These are phyloP conservation scores for Pisolithus albus DNA, from an alignment of 768 basidiomycete species.

Conservation along the genomic window DNA sequence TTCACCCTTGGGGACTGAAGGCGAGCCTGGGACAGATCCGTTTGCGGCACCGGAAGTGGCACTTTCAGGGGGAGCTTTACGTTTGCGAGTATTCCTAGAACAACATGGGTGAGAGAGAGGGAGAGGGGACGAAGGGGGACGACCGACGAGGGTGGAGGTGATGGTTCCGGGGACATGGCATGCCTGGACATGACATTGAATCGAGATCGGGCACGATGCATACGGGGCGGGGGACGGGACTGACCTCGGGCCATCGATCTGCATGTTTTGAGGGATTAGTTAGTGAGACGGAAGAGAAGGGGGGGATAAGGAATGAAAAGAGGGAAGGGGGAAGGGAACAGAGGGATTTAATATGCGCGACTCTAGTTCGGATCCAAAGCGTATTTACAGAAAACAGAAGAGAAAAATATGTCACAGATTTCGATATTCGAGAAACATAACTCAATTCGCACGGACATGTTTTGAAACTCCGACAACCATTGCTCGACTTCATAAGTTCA, in stretches of 20 bases:
- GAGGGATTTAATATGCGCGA: slow-evolving; percentile 29
- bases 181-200: slow-evolving; percentile 6
- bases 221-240: background rate
- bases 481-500: slow-evolving; percentile 14
- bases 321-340: slow-evolving; percentile 12
- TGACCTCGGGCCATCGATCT: slow-evolving; percentile 14
- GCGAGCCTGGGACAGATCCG: slow-evolving; percentile 5
- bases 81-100: slow-evolving; percentile 33
- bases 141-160: slow-evolving; percentile 16
- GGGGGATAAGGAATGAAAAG: slow-evolving; percentile 2
- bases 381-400: slow-evolving; percentile 34
- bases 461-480: slow-evolving; percentile 28
- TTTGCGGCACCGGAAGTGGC: slow-evolving; percentile 11
- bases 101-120: slow-evolving; percentile 3
- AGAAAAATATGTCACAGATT: slow-evolving; percentile 36
- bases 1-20: slow-evolving; percentile 36
- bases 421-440: slow-evolving; percentile 29
- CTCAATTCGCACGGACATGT: slow-evolving; percentile 27
- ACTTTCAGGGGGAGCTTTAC: slow-evolving; percentile 30
- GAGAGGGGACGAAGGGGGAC: slow-evolving; percentile 11
- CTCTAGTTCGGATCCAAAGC: slow-evolving; percentile 31
- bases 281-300: slow-evolving; percentile 1
- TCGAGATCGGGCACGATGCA: slow-evolving; percentile 12
- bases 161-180: slow-evolving; percentile 11
- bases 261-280: slow-evolving; percentile 15